Base-by-base conservation (phyloP, 139 green algal species). In the Chlorella sp. region DNA sequence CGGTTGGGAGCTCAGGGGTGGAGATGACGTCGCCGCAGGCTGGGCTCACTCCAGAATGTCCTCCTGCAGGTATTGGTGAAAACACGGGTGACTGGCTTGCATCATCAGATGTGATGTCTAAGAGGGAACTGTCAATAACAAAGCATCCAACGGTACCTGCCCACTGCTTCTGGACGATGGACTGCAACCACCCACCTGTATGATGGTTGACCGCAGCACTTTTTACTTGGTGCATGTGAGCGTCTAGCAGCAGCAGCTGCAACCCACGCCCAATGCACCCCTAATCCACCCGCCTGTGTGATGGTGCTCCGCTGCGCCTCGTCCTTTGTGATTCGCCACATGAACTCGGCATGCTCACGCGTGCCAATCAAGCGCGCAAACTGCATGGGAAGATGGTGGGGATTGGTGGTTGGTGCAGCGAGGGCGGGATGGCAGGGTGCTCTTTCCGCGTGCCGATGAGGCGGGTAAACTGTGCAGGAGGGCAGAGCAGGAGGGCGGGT, bases 261-360 rank as follows among this genome's bases (percentile, higher is more conserved):
- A 43, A n/a, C n/a, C n/a, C n/a, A n/a, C n/a, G n/a, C n/a, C n/a
- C n/a, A n/a, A n/a, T n/a, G n/a, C n/a, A n/a, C n/a, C n/a, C n/a
- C n/a, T n/a, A n/a, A n/a, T n/a, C n/a, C n/a, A n/a, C n/a, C n/a
- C n/a, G n/a, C 94, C 87, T 91, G 81, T 3, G 83, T 74, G 6
- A 98, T 69, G 1, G 38, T 58, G 9, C 40, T 62, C 86, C 96
- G 92, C 84, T 96, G 92, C 64, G 90, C 73, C 30, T 95, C 90
- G 85, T 98, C 92, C 90, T 98, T 98, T 78, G 92, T 96, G 64
- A 98, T 93, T 43, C 95, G 91, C 92, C 94, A 98, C 81, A 96
- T 84, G 80, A 87, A 91, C 75, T 98, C 95, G 17, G 90, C 89
- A 73, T 96, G 84, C 88, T 96, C 90, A 0, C 93, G 84, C 16